Conservation (phyloP, 192 early-diverging fungal species). For the Gonapodya prolifera region DNA sequence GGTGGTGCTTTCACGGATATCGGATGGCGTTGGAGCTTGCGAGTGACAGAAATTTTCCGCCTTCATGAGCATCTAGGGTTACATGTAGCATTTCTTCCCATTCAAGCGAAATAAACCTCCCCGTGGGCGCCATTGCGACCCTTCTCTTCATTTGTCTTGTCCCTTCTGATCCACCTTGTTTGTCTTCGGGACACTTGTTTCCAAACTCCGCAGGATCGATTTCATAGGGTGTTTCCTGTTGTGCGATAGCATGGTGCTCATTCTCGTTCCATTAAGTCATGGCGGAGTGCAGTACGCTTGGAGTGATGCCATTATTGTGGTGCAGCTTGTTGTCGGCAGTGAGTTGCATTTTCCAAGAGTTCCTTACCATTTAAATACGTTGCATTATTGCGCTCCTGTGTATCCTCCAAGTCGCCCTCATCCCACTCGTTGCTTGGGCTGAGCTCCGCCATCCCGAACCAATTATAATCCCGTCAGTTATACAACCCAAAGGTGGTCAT, state of each 20-base stretch:
- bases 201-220: constrained; percentile 59
- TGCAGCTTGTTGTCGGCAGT: neutral
- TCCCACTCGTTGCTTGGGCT: neutral
- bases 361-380: neutral
- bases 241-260: neutral
- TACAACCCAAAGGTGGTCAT: neutral
- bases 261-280: neutral
- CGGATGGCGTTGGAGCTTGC: constrained; percentile 50
- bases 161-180: neutral
- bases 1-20: constrained; percentile 75
- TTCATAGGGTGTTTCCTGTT: constrained; percentile 37
- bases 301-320: neutral
- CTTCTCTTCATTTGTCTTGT: constrained; percentile 31
- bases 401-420: neutral
- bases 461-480: neutral
- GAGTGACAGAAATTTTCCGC: no score
- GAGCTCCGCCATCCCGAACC: neutral
- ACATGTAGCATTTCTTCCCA: constrained; percentile 39
- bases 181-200: constrained; percentile 23
- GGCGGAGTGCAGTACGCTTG: neutral
- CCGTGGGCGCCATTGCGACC: constrained; percentile 57
- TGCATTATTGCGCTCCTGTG: neutral
- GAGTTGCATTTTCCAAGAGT: neutral
- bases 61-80: neutral
- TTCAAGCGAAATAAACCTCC: constrained; percentile 62